These are phyloP conservation scores for Phytophthora capsici DNA, from an alignment of 352 stramenopile species.

Conservation along the genomic window DNA sequence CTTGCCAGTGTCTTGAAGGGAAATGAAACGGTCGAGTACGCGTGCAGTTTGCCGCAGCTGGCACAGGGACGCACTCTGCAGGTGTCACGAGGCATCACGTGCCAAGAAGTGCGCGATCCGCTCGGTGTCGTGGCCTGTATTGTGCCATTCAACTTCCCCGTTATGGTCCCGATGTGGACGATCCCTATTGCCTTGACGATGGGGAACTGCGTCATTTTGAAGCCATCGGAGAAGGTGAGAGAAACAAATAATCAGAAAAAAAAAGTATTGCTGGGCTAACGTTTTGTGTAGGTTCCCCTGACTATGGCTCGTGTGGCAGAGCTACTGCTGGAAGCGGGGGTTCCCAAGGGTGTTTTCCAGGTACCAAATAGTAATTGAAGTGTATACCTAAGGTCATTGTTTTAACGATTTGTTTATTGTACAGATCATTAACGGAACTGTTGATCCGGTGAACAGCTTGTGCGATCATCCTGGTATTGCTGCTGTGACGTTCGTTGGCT, in stretches of 20 bases:
- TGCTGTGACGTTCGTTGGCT: constrained; percentile 97
- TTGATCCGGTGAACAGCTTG: constrained; percentile 90
- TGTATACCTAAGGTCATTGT: background rate
- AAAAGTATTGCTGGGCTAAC: background rate
- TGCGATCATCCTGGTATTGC: constrained; percentile 92
- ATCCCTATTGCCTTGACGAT: constrained; percentile 96
- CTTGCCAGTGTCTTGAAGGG: constrained; percentile 97
- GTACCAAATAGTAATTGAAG: constrained; percentile 22
- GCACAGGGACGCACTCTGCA: constrained; percentile 89
- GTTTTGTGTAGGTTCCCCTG: constrained; percentile 70
- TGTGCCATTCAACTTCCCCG: constrained; percentile 98
- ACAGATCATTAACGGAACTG: constrained; percentile 95
- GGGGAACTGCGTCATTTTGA: constrained; percentile 97
- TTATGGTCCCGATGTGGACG: constrained; percentile 99
- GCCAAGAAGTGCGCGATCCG: constrained; percentile 92
- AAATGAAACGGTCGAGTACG: constrained; percentile 98
- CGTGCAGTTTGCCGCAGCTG: constrained; percentile 93
- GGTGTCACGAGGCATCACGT: constrained; percentile 93
- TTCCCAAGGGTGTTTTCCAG: constrained; percentile 95
- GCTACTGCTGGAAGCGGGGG: constrained; percentile 91
- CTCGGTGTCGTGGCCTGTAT: constrained; percentile 94
- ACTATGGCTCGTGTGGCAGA: constrained; percentile 92
- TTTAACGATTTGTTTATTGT: background rate
- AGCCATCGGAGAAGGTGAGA: constrained; percentile 96
- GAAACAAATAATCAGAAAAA: too few relatives aligned